Conservation (phyloP, 1,139 yeast species). For the Cylindricascospora bacillispora region DNA sequence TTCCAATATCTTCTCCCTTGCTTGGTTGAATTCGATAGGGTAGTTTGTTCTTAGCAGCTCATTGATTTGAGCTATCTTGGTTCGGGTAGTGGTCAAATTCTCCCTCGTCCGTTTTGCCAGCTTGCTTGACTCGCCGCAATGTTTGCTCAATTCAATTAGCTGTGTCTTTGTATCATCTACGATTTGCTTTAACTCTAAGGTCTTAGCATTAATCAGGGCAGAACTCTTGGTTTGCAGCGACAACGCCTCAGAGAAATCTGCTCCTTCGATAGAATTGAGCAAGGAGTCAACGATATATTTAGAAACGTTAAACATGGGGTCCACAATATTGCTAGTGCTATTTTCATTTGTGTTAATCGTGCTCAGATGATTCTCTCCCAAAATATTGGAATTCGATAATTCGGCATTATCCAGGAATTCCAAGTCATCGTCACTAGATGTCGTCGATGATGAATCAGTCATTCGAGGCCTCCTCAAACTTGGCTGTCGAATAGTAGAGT, state of each 20-base stretch:
- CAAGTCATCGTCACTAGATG: too few species aligned
- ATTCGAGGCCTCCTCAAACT: too few species aligned
- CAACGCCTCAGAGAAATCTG: conserved; percentile 23
- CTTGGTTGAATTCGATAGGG: conserved; percentile 24
- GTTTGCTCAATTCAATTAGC: conserved; percentile 10
- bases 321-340: conserved; percentile 1
- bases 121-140: conserved; percentile 13
- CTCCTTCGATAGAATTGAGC: conserved; percentile 17
- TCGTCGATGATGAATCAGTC: too few species aligned
- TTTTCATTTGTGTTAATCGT: conserved; percentile 1
- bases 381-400: too few species aligned
- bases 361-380: conserved; percentile 9
- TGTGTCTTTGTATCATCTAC: conserved; percentile 13
- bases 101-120: conserved; percentile 6
- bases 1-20: conserved; percentile 21
- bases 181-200: conserved; percentile 20
- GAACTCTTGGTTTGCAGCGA: conserved; percentile 24
- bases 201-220: conserved; percentile 22
- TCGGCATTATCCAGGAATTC: too few species aligned
- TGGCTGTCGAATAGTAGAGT: too few species aligned
- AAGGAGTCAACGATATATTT: conserved; percentile 22
- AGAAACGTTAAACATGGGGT: conserved; percentile 23
- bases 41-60: conserved; percentile 13
- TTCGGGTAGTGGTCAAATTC: conserved; percentile 12
- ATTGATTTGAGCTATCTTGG: conserved; percentile 13